A percentile compares a stretch with the other conserved stretches of the same genome.
Evolutionary conservation across 257 asterid genomes (phyloP).

Genomic region (Capsicum pubescens): DNA sequence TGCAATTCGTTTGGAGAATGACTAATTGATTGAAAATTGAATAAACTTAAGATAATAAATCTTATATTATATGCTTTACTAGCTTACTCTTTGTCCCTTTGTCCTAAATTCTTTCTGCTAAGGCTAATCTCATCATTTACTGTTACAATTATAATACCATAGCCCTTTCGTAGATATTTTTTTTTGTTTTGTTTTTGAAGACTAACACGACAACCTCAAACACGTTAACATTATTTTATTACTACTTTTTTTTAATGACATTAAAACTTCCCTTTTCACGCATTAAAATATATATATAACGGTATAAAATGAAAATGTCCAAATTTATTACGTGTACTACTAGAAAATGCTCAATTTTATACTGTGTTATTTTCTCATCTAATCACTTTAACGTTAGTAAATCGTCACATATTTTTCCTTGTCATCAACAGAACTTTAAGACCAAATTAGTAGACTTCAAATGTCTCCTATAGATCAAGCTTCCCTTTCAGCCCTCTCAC

Average conservation of each 20-base stretch:
- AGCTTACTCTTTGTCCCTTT: neutral
- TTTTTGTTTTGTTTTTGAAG: neutral
- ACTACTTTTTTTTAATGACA: neutral
- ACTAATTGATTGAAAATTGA: neutral
- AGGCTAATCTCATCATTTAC: neutral
- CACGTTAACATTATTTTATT: neutral
- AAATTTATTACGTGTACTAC: no score
- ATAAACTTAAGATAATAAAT: neutral
- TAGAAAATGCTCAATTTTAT: neutral
- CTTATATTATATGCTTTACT: neutral
- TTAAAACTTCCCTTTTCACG: neutral
- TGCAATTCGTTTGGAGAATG: neutral
- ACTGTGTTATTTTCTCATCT: no score
- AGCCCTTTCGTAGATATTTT: neutral
- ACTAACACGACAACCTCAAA: neutral
- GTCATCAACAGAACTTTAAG: neutral
- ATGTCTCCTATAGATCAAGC: no score
- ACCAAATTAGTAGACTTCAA: neutral
- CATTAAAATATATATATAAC: neutral
- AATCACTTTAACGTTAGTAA: neutral
- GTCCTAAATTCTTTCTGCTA: neutral
- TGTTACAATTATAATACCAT: neutral
- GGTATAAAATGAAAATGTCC: neutral
- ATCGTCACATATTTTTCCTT: neutral
- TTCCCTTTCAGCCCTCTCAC: no score